Percentiles rank a stretch among this genome's conserved stretches.
phyloP scores from a whole-genome alignment of 2,329 filamentous ascomycete species.

The Xylariaceae sp. region DNA sequence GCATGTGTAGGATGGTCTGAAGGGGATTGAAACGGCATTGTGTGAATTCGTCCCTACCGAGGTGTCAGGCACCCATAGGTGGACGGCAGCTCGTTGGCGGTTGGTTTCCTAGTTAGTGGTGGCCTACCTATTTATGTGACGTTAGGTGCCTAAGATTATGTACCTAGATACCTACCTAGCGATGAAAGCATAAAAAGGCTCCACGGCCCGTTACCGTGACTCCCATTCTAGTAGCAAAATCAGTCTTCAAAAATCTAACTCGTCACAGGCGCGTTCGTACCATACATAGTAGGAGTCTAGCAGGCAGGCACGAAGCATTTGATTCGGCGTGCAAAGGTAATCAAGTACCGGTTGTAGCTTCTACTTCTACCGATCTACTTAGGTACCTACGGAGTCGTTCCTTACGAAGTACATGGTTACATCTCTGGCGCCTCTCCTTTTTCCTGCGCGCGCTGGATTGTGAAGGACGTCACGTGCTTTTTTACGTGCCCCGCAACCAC shows the following conservation, averaged over 20 bases:
- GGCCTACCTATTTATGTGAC: no score
- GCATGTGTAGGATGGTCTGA: neutral
- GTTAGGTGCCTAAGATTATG: no score
- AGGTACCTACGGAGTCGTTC: neutral
- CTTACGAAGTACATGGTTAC: neutral
- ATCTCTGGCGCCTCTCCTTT: neutral
- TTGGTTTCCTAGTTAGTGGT: neutral
- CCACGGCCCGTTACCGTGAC: neutral
- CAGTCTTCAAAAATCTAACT: neutral
- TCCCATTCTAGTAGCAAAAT: slow-evolving; percentile 6
- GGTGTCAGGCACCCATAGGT: slow-evolving; percentile 14
- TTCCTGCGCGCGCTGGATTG: slow-evolving; percentile 5
- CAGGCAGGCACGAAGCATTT: no score
- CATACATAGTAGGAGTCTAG: no score
- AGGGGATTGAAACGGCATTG: slow-evolving; percentile 3
- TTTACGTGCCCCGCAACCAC: slow-evolving; percentile 28
- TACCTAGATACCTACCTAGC: neutral
- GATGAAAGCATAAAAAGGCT: slow-evolving; percentile 7
- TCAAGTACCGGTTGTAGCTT: no score
- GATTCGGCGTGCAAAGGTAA: no score
- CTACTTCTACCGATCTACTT: neutral
- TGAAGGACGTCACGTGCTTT: slow-evolving; percentile 25
- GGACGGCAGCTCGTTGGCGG: neutral
- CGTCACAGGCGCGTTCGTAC: no score
- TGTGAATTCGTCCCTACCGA: neutral